A percentile compares a stretch with the other conserved stretches of the same genome.
phyloP scores from a whole-genome alignment of 2,329 filamentous ascomycete species.

The Colletotrichum tropicicola region DNA sequence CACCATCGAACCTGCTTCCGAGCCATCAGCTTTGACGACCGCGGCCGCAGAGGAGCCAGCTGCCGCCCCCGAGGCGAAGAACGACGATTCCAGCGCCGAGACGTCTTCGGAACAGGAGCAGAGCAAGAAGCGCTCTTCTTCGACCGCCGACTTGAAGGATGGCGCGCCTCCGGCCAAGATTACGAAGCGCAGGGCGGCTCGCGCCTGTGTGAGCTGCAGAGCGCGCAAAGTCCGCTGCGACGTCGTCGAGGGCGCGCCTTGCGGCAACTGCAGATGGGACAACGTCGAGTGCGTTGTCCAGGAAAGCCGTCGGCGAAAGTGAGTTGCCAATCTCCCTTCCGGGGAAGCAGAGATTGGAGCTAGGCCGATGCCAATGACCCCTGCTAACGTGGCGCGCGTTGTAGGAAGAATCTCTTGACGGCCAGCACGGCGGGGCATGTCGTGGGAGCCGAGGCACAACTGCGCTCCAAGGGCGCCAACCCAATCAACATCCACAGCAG shows the following conservation, averaged over 20 bases:
- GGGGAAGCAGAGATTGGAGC: not conserved
- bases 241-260: slow-evolving; percentile 87
- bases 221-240: slow-evolving; percentile 93
- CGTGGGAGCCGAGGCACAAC: slow-evolving; percentile 54
- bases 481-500: slow-evolving; percentile 44
- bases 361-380: not conserved
- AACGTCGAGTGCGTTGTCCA: slow-evolving; percentile 80
- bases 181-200: slow-evolving; percentile 85
- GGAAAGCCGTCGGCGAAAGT: slow-evolving; percentile 88
- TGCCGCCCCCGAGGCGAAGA: not conserved
- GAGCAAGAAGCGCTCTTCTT: slow-evolving; percentile 31
- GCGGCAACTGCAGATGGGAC: slow-evolving; percentile 86
- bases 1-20: slow-evolving; percentile 13
- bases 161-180: slow-evolving; percentile 51
- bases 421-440: slow-evolving; percentile 44
- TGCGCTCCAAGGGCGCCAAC: slow-evolving; percentile 48
- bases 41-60: slow-evolving; percentile 5
- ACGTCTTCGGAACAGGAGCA: slow-evolving; percentile 22
- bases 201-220: slow-evolving; percentile 89
- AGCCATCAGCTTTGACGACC: slow-evolving; percentile 14
- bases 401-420: slow-evolving; percentile 54
- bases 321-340: slow-evolving; percentile 52
- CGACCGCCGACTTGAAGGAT: slow-evolving; percentile 26
- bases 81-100: slow-evolving; percentile 23
- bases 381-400: slow-evolving; percentile 6